A percentile compares a stretch with the other conserved stretches of the same genome.
Evolutionary conservation across 805 yeast genomes (phyloP).

Genomic region (Lipomyces starkeyi): DNA sequence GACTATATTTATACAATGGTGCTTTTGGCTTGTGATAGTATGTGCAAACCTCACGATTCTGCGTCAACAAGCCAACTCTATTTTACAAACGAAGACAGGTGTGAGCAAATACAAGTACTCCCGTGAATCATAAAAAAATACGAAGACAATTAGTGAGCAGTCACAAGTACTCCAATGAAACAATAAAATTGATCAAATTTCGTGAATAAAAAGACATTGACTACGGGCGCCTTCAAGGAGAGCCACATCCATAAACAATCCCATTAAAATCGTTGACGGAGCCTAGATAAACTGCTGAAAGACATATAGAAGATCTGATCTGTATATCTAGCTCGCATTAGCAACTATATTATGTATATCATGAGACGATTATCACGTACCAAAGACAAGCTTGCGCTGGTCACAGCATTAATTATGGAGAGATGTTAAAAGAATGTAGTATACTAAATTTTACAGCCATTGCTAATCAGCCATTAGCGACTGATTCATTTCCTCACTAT

Average conservation of each 20-base stretch:
- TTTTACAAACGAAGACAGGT: not conserved
- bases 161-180: not conserved
- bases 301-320: not conserved
- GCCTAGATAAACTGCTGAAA: not conserved
- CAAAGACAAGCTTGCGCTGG: not conserved
- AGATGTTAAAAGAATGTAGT: not conserved
- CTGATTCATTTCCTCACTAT: slow-evolving; percentile 33
- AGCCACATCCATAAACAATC: too few species aligned
- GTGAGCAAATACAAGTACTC: not conserved
- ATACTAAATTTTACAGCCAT: not conserved
- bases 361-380: not conserved
- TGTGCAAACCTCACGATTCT: too few species aligned
- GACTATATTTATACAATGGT: too few species aligned
- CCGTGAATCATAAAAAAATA: not conserved
- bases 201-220: not conserved
- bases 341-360: not conserved
- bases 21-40: too few species aligned
- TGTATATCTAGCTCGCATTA: not conserved
- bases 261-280: too few species aligned
- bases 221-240: not conserved
- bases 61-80: not conserved
- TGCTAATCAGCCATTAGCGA: slow-evolving; percentile 23
- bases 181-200: not conserved
- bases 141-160: not conserved
- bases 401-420: not conserved